Percentiles rank a stretch among this genome's conserved stretches.
Conservation (phyloP, 2,329 filamentous ascomycete genomes). For the Sarocladium brachiariae region DNA sequence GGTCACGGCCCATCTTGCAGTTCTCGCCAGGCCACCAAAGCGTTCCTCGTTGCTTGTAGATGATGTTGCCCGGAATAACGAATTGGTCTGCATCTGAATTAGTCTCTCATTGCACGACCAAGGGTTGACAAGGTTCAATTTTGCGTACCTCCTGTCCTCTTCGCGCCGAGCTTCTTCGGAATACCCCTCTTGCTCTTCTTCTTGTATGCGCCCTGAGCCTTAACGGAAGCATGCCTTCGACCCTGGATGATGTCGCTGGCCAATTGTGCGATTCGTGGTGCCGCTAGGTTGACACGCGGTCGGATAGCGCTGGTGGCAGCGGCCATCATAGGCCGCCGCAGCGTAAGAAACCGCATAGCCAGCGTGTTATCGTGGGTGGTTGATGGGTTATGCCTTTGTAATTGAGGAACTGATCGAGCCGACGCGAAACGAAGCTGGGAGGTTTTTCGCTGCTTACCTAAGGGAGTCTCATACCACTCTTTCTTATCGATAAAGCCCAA, state of each 20-base stretch:
- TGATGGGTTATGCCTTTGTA: conserved; percentile 13
- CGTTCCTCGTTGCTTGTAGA: conserved; percentile 94
- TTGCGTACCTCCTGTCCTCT: conserved; percentile 73
- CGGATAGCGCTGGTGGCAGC: conserved; percentile 27
- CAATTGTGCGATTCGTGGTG: conserved; percentile 22
- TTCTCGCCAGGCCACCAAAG: conserved; percentile 95
- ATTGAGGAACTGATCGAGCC: conserved; percentile 15
- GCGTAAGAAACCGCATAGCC: conserved; percentile 39
- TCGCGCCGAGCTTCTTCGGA: conserved; percentile 84
- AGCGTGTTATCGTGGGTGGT: conserved; percentile 25
- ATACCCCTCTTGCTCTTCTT: conserved; percentile 52
- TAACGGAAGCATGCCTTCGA: conserved; percentile 50
- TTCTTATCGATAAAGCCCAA: no score
- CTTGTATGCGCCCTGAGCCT: conserved; percentile 64
- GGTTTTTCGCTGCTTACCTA: not conserved
- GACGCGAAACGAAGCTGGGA: not conserved
- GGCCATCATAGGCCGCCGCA: conserved; percentile 40
- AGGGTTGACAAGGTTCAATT: not conserved
- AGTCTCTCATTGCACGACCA: not conserved
- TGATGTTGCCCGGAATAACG: conserved; percentile 93
- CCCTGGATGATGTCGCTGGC: conserved; percentile 39
- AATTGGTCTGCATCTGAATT: conserved; percentile 60
- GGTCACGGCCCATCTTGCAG: conserved; percentile 88
- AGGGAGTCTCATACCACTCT: no score
- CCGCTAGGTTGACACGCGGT: conserved; percentile 16